Conservation (phyloP, 768 basidiomycete species). For the Russula sp. region DNA sequence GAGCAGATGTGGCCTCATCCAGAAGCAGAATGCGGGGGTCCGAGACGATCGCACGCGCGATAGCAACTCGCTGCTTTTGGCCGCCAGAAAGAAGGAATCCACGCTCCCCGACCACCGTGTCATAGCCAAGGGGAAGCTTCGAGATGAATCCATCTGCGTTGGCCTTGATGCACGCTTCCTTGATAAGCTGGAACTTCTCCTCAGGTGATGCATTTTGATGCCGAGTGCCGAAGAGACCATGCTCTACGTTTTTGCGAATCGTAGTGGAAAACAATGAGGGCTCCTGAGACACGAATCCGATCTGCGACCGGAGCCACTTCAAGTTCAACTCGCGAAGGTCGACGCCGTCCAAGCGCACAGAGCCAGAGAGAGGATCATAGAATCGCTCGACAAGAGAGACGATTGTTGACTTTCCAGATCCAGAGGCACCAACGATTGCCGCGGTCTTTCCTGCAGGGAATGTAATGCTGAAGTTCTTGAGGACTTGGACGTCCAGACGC, state of each 20-base stretch:
- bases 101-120: constrained; percentile 46
- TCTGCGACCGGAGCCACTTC: constrained; percentile 45
- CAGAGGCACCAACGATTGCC: constrained; percentile 38
- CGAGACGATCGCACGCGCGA: constrained; percentile 46
- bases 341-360: constrained; percentile 40
- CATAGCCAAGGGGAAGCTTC: constrained; percentile 45
- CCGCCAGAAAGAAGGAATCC: constrained; percentile 46
- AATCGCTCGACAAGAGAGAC: constrained; percentile 46
- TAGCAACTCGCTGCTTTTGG: constrained; percentile 50
- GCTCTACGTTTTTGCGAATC: constrained; percentile 42
- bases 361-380: constrained; percentile 44
- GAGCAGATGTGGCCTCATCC: constrained; percentile 45
- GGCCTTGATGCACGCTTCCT: constrained; percentile 44
- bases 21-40: constrained; percentile 44
- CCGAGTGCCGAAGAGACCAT: constrained; percentile 43
- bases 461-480: constrained; percentile 59
- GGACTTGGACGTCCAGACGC: constrained; percentile 68
- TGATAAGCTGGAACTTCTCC: constrained; percentile 41
- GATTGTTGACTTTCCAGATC: constrained; percentile 38
- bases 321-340: constrained; percentile 43
- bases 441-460: constrained; percentile 49
- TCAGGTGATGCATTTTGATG: constrained; percentile 37
- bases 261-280: constrained; percentile 45
- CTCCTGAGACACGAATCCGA: constrained; percentile 48
- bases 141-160: constrained; percentile 48